These are phyloP conservation scores for Anethum foeniculum DNA, from an alignment of 140 eudicot genomes.

Conservation along the genomic window DNA sequence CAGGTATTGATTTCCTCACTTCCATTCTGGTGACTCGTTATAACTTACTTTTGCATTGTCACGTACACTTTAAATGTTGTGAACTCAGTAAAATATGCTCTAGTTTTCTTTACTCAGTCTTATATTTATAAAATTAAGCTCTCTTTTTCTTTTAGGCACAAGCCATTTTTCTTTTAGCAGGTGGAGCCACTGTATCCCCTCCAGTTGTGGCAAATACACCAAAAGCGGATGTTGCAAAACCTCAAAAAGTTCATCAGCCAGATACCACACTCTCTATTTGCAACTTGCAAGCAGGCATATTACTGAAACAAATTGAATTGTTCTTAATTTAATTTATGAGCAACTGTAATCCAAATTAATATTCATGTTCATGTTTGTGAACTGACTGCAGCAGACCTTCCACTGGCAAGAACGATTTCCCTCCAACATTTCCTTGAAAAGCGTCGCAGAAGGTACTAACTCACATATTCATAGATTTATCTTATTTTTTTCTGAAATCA, in stretches of 20 bases:
- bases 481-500: neutral
- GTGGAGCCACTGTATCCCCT: neutral
- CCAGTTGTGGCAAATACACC: constrained; percentile 3
- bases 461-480: neutral
- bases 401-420: constrained; percentile 16
- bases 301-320: neutral
- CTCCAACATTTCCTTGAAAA: constrained; percentile 17
- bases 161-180: constrained; percentile 19
- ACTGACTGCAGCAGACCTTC: constrained; percentile 19
- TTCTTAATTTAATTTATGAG: neutral
- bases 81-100: too few species aligned
- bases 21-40: neutral
- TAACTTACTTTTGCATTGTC: neutral
- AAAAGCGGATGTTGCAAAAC: neutral
- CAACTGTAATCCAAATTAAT: neutral
- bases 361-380: neutral
- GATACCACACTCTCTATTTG: neutral
- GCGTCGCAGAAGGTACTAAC: constrained; percentile 15
- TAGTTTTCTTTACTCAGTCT: too few species aligned
- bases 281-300: constrained; percentile 17
- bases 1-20: constrained; percentile 6
- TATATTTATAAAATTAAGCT: neutral
- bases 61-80: too few species aligned
- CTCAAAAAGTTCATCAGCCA: neutral
- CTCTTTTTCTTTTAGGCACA: neutral